Evolutionary conservation across 495 filamentous ascomycete species (phyloP), one percentile per base, ranked within the genome.

Genomic region (Annulohypoxylon nitens): DNA sequence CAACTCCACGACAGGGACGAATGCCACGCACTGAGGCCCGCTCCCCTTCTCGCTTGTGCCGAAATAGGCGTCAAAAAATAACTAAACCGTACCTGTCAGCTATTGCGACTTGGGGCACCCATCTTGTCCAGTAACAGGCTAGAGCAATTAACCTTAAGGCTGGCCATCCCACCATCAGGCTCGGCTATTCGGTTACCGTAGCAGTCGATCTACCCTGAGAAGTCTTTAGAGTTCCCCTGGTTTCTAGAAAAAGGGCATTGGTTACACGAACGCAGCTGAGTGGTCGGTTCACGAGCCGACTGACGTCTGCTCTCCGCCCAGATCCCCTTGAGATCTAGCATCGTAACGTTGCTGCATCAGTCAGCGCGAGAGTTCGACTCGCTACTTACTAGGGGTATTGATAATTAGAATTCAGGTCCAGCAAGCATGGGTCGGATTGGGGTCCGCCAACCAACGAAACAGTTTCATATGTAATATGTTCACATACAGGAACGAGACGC

Each of bases 41-140:
- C 57, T 60, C 26, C 26, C 41, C 41, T 61, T 68, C 72, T 75
- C 67, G 59, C 72, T 61, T 64, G 53, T 75, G 72, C 72, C 72
- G 72, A 75, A 60, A 36, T 75, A 75, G 67, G 72, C 72, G 72
- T 70, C 67, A 18, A 68, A 75, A 74, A 74, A 75, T 45, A 34
- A 51, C 61, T 57, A 43, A 59, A 53, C 43, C 58, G 57, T 67
- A 66, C 6, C 48, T 59, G 18, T 39, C 64, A 60, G 64, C 33
- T 51, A 48, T 48, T 45, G 30, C 45, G n/a, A 61, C 54, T 43
- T 11, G 45, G 63, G 39, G 60, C 50, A 26, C 23, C 25, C 39
- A 30, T 20, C 48, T 45, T n/a, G 26, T 12, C 59, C 51, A 63
- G 67, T 64, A 64, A 34, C 41, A 64, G 50, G 39, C 53, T 30